A percentile compares a stretch with the other conserved stretches of the same genome.
Conservation (phyloP, 2,329 filamentous ascomycete species). For the Sporothrix pallida region DNA sequence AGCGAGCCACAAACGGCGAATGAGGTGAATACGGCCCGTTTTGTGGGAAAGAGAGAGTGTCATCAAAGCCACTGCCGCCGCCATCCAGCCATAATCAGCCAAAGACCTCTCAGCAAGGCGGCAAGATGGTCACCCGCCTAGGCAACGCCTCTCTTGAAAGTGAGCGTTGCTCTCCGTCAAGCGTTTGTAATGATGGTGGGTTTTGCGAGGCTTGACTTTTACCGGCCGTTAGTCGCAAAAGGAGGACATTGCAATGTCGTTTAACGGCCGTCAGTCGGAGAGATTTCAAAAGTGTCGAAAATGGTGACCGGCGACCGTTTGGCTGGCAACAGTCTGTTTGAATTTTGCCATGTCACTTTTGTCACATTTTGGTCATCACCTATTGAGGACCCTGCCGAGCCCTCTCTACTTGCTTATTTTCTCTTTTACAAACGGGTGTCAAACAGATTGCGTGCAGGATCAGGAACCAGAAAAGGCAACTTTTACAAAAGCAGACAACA, state of each 20-base stretch:
- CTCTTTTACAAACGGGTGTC: slow-evolving; percentile 25
- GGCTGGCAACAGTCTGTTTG: background rate
- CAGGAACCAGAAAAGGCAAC: background rate
- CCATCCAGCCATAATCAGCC: background rate
- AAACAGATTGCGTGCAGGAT: slow-evolving; percentile 28
- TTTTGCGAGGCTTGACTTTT: background rate
- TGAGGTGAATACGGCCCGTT: background rate
- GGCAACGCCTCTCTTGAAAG: background rate
- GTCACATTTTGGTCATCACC: background rate
- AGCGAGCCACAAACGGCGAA: background rate
- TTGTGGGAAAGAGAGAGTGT: background rate
- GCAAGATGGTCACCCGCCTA: background rate
- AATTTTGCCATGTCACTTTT: background rate
- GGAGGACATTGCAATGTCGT: background rate
- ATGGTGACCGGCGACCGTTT: background rate
- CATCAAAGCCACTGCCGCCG: background rate
- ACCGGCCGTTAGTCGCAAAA: background rate
- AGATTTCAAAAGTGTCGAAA: background rate
- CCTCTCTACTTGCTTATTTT: background rate
- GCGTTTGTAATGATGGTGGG: background rate
- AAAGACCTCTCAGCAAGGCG: background rate
- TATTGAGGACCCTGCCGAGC: background rate
- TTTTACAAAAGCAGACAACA: background rate
- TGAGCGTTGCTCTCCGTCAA: background rate
- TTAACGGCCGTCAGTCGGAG: slow-evolving; percentile 3